Evolutionary conservation across 177 flowering plant species (phyloP), one percentile per base, ranked within the genome.

Genomic region (Tripterygium wilfordii): DNA sequence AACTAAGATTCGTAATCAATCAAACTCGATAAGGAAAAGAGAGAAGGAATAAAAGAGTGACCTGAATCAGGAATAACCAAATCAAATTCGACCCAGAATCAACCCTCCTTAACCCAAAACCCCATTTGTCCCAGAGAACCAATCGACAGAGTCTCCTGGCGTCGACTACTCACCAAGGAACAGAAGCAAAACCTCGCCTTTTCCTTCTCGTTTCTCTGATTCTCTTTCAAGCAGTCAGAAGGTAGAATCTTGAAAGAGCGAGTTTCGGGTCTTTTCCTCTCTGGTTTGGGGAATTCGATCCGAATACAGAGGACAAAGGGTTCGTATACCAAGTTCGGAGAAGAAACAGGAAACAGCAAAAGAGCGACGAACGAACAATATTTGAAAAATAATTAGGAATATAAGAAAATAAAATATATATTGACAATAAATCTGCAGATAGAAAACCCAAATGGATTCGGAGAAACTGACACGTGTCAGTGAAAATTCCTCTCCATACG

Each of bases 1-100:
- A 59, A 25, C 48, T 51, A 57, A 63, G 66, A 60, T 48, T 66
- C 39, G 51, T 56, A 51, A 32, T 3, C 5, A n/a, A 50, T 17
- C 15, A 2, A 36, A 42, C 8, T 20, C 29, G 19, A 7, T 10
- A 20, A 14, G 19, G 41, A 25, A 18, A 21, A 1, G 5, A 16
- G 37, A 17, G 14, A 15, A 17, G 12, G n/a, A n/a, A n/a, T n/a
- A n/a, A n/a, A n/a, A n/a, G n/a, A 31, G 21, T 4, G 16, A 29
- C 20, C 18, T 30, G 24, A 8, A 7, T 19, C n/a, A 32, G 15
- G 19, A 19, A 48, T 24, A 16, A 50, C 20, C 71, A 24, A 33
- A 44, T 40, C 20, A 44, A 48, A 21, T 14, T 3, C 43, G 15
- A 41, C 36, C 23, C 6, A 13, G 4, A 22, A 51, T 39, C 22